Evolutionary conservation across 176 grass and related monocot species (phyloP).

Genomic region (Aegilops sharonensis): DNA sequence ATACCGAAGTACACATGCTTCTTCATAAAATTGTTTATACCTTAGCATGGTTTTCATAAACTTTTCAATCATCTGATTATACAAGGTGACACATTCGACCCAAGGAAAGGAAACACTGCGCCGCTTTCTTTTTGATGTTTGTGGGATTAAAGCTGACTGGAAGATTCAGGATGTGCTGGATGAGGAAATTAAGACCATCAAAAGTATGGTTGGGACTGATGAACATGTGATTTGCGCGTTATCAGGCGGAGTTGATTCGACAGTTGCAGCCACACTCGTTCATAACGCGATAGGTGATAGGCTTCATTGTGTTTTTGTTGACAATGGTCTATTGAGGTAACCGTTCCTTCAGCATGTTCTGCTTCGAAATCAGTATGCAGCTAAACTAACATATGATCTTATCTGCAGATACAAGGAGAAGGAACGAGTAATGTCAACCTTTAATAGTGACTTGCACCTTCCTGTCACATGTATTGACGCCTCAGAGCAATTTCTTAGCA

Average conservation of each 20-base stretch:
- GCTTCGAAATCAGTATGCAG: not conserved
- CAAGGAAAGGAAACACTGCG: conserved; percentile 80
- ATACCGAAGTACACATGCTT: not conserved
- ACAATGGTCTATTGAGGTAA: conserved; percentile 80
- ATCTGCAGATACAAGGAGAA: conserved; percentile 74
- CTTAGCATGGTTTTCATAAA: not conserved
- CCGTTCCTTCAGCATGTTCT: not conserved
- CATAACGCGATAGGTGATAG: conserved; percentile 79
- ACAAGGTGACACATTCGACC: conserved; percentile 84
- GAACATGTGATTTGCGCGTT: conserved; percentile 86
- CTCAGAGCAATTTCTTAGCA: conserved; percentile 77
- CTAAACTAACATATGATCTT: not conserved
- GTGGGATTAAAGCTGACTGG: conserved; percentile 64
- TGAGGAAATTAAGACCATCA: conserved; percentile 79
- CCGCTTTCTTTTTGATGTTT: conserved; percentile 76
- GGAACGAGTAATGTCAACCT: conserved; percentile 75
- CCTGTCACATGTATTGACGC: conserved; percentile 78
- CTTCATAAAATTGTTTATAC: not conserved
- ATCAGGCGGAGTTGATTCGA: conserved; percentile 81
- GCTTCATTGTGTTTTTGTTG: conserved; percentile 89
- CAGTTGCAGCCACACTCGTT: conserved; percentile 73
- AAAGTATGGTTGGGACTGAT: conserved; percentile 54
- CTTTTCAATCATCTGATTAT: conserved; percentile 15
- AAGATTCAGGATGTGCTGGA: conserved; percentile 89
- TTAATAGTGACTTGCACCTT: conserved; percentile 70